phyloP scores from a whole-genome alignment of 2,329 filamentous ascomycete genomes.

The Exserohilum rostratum region DNA sequence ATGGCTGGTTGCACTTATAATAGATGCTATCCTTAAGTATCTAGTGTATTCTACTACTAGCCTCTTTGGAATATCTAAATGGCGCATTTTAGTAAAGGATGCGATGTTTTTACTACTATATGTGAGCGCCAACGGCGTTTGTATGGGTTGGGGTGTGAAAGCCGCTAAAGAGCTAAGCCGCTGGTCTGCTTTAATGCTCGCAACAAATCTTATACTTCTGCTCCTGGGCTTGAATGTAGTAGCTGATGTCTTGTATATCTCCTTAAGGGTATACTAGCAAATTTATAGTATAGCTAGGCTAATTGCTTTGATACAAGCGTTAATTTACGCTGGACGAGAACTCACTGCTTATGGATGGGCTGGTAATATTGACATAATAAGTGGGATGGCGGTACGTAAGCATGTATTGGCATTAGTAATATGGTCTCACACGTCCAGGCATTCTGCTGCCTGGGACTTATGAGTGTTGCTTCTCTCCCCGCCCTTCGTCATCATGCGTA shows the following conservation, averaged over 20 bases:
- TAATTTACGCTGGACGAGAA: conserved; percentile 6
- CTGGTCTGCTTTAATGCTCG: conserved; percentile 12
- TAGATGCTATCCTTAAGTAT: conserved; percentile 9
- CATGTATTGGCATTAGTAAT: not conserved
- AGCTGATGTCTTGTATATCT: conserved; percentile 14
- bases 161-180: conserved; percentile 14
- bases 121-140: conserved; percentile 11
- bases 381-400: not conserved
- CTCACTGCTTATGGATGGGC: not conserved
- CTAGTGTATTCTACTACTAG: conserved; percentile 16
- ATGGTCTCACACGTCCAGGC: not conserved
- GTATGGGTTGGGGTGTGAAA: conserved; percentile 5
- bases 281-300: conserved; percentile 10
- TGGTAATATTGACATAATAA: not conserved
- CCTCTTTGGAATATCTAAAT: not conserved
- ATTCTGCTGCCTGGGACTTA: conserved; percentile 4
- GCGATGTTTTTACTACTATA: conserved; percentile 3
- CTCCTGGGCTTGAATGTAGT: conserved; percentile 7
- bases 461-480: conserved; percentile 9
- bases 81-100: not conserved
- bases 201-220: conserved; percentile 18
- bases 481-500: conserved; percentile 4
- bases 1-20: conserved; percentile 8
- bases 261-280: conserved; percentile 3
- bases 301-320: conserved; percentile 9